Evolutionary conservation across 345 rosid genomes (phyloP).

Genomic region (Ceriops decandra): DNA sequence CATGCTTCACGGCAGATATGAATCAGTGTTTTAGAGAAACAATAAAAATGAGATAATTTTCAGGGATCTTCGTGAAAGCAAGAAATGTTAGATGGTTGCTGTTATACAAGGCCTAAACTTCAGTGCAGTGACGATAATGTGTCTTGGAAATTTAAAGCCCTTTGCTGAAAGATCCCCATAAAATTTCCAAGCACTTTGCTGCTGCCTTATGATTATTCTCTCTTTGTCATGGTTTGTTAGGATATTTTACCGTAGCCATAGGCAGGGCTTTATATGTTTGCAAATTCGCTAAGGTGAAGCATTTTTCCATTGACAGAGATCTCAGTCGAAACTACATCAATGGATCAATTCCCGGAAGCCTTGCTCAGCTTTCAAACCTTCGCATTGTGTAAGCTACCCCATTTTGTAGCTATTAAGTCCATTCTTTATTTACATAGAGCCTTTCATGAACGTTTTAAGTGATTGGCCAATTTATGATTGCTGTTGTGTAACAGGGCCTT

Average conservation of each 20-base stretch:
- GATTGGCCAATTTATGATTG: background rate
- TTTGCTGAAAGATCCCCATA: too few relatives aligned
- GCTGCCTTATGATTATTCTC: too few relatives aligned
- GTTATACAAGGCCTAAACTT: background rate
- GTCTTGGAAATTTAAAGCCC: background rate
- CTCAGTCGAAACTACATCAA: slow-evolving; percentile 60
- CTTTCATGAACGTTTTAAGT: slow-evolving; percentile 1
- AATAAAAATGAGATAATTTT: too few relatives aligned
- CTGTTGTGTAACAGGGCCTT: slow-evolving; percentile 41
- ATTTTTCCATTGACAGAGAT: slow-evolving; percentile 45
- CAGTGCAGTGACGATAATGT: background rate
- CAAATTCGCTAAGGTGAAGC: background rate
- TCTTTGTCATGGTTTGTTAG: background rate
- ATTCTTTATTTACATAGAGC: background rate
- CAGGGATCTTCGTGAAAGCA: too few relatives aligned
- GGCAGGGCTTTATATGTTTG: background rate
- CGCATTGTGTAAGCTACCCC: slow-evolving; percentile 42
- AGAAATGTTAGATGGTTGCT: background rate
- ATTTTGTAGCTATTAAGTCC: background rate
- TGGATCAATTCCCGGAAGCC: slow-evolving; percentile 61
- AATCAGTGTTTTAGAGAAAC: too few relatives aligned
- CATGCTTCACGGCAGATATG: too few relatives aligned
- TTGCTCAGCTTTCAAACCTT: slow-evolving; percentile 50
- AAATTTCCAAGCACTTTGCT: too few relatives aligned
- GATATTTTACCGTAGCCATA: background rate